Base-by-base conservation (phyloP, 805 yeast species). In the Grigorovia humatica region DNA sequence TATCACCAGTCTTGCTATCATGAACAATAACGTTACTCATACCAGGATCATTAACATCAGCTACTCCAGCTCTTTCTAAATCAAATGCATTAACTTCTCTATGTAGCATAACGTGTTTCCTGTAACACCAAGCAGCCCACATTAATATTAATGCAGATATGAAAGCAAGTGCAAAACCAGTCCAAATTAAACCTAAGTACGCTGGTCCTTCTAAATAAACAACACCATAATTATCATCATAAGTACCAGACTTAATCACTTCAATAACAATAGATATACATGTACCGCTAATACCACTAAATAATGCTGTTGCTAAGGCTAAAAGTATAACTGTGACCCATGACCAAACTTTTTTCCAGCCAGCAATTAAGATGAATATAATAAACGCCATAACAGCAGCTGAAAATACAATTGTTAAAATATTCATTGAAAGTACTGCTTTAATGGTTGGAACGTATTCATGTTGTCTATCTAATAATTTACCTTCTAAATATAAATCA, bases 371-470 rank as follows among this genome's bases (percentile, higher is more conserved):
- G 18, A 64, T 27, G 32, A 50, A 52, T n/a, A 52, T 38, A 9
- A 59, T 38, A 35, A 50, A 46, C 4, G 58, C 20, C 47, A 64
- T 49, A 12, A 57, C 48, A 51, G 58, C 43, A 49, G 65, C 61
- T 2, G 65, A 46, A 17, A 52, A 43, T 12, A 66, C 51, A 47
- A 66, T 60, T 4, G 63, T 45, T 41, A 66, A 38, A n/a, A 65
- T 46, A 42, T 57, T 57, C 55, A 64, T 55, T 7, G 70, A 62
- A 44, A 67, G 53, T 17, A 60, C 56, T 3, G 70, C 66, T 42
- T 55, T 59, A 32, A 66, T 55, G 7, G 66, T 63, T 11, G 71
- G 69, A 19, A 63, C 66, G 49, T 66, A 67, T 49, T 63, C 63
- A 44, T 62, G 63, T 55, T 67, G 60, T 50, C 64, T 64, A 12